A percentile compares a stretch with the other conserved stretches of the same genome.
phyloP scores from a whole-genome alignment of 1,139 yeast species.

The Scheffersomyces insectosa region DNA sequence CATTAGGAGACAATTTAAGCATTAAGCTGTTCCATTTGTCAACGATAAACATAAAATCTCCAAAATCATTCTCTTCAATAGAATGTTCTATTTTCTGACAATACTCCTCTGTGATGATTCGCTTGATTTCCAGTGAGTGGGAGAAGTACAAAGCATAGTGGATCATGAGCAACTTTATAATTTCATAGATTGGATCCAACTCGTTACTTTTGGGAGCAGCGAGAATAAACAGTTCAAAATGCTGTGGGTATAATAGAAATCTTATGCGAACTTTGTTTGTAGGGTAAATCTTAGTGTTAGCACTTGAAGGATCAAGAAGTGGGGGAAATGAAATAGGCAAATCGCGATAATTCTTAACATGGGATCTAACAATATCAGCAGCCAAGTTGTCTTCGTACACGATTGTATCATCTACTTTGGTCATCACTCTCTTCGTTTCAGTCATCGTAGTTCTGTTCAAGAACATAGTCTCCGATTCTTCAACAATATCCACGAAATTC shows the following conservation, averaged over 20 bases:
- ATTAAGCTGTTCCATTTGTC: conserved; percentile 47
- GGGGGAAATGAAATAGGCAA: conserved; percentile 43
- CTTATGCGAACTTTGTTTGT: conserved; percentile 36
- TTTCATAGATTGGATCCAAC: conserved; percentile 71
- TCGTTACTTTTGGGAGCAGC: conserved; percentile 55
- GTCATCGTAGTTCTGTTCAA: not conserved
- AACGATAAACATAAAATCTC: conserved; percentile 34
- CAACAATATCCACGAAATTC: conserved; percentile 14
- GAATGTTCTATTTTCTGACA: conserved; percentile 32
- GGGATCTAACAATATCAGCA: conserved; percentile 28
- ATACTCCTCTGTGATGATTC: conserved; percentile 34
- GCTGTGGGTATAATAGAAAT: conserved; percentile 43
- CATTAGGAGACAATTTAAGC: conserved; percentile 37
- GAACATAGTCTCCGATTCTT: not conserved
- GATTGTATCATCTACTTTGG: conserved; percentile 4
- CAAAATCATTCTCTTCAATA: conserved; percentile 35
- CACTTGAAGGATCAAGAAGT: conserved; percentile 17
- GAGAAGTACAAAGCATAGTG: conserved; percentile 43
- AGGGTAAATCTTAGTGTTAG: conserved; percentile 21
- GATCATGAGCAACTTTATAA: conserved; percentile 53
- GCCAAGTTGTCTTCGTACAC: conserved; percentile 23
- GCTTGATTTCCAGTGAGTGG: conserved; percentile 38
- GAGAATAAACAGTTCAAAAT: conserved; percentile 39
- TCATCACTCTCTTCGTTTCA: conserved; percentile 5
- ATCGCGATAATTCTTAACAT: conserved; percentile 32